Evolutionary conservation across 345 rosid species (phyloP), one percentile per base, ranked within the genome.

Genomic region (Sonneratia caseolaris): DNA sequence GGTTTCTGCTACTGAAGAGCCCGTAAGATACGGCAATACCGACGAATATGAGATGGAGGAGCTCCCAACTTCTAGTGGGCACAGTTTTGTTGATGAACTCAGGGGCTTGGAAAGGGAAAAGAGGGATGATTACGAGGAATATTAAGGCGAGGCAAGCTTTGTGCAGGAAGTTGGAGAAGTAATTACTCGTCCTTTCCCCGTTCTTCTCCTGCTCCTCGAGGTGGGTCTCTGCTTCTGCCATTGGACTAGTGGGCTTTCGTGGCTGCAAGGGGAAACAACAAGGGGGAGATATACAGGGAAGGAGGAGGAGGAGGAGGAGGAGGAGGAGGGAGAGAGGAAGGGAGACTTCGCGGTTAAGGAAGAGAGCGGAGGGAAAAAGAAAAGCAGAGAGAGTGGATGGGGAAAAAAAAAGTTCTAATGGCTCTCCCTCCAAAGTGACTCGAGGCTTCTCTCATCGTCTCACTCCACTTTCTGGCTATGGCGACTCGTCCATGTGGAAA

Each of bases 21-120:
- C 99, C 99, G 73, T 91, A 96, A n/a, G 99, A 92, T 77, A 96
- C 92, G 27, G 97, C 99, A 72, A 96, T 89, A 10, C 99, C 99
- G 70, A 96, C 97, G 42, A 96, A 81, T 68, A 96, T 42, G 13
- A 96, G 89, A 83, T 92, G 99, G 49, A 96, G 91, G 79, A 96
- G 87, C 85, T 92, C 99, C 96, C 96, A 88, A 70, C 86, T 85
- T 78, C 91, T 76, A 57, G 76, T 83, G 74, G 81, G 75, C 16
- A 85, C 68, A 45, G 86, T 82, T 78, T 89, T 93, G 82, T 84
- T 85, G 78, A 92, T 81, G 77, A 89, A 90, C 72, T 92, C 98
- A 14, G 97, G 98, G 47, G 97, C 83, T 53, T 91, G 96, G 36
- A 97, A 83, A 56, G 93, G 90, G 74, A 92, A 87, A 69, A 87